phyloP scores from a whole-genome alignment of 139 green algal species.

The Chlorokybus atmophyticus region DNA sequence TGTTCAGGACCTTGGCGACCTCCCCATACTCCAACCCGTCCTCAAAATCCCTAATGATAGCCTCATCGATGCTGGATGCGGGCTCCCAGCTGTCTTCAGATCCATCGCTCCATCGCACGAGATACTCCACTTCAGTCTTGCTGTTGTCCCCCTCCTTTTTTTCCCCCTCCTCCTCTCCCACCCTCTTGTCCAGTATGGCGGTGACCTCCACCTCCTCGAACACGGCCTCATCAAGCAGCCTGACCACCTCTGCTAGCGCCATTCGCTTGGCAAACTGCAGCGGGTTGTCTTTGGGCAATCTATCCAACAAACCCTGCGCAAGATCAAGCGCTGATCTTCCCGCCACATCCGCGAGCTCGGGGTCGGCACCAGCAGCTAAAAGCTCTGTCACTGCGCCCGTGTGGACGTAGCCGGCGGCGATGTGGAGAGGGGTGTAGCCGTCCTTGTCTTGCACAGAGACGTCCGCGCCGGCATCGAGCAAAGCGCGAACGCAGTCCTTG shows the following conservation, averaged over 20 bases:
- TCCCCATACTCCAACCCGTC: not conserved
- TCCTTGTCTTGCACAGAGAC: slow-evolving; percentile 37
- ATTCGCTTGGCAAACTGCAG: not conserved
- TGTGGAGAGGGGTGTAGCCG: slow-evolving; percentile 53
- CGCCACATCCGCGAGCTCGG: slow-evolving; percentile 11
- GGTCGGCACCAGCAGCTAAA: slow-evolving; percentile 10
- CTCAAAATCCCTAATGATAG: not conserved
- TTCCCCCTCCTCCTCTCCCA: too few species aligned
- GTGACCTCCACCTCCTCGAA: not conserved
- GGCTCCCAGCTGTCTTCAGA: not conserved
- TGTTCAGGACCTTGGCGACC: not conserved
- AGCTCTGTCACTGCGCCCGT: not conserved
- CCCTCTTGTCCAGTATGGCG: not conserved
- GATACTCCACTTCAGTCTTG: not conserved
- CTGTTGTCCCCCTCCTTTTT: too few species aligned
- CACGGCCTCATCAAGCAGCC: not conserved
- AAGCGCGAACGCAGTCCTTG: not conserved
- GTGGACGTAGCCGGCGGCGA: slow-evolving; percentile 61
- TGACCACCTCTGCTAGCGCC: not conserved
- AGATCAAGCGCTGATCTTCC: slow-evolving; percentile 7
- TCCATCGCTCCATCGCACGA: not conserved
- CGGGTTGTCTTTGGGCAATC: not conserved
- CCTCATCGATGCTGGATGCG: not conserved
- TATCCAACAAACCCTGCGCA: not conserved
- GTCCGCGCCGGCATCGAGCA: slow-evolving; percentile 7